Percentiles rank a stretch among this genome's conserved stretches.
These are phyloP conservation scores for Isoetes engelmannii DNA, from an alignment of 83 land plant genomes.

Conservation along the genomic window DNA sequence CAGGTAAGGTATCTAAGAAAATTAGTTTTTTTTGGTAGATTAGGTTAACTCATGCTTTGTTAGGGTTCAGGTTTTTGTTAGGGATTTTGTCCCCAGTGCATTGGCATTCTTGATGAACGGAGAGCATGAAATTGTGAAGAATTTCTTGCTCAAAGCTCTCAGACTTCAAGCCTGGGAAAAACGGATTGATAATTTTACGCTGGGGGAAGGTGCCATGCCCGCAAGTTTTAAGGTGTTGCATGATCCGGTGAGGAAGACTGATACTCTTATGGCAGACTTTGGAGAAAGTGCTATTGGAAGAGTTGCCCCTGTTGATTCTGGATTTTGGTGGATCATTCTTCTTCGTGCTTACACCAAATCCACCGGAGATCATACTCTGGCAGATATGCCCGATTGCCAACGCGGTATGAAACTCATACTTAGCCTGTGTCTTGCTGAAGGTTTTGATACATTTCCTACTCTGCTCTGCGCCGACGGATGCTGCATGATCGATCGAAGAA, in stretches of 20 bases:
- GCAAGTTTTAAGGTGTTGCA: slow-evolving; percentile 32
- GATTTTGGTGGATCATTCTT: slow-evolving; percentile 8
- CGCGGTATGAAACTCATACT: slow-evolving; percentile 20
- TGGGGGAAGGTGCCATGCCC: slow-evolving; percentile 39
- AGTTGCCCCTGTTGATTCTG: slow-evolving; percentile 4
- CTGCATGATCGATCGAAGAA: slow-evolving; percentile 37
- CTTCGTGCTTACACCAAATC: slow-evolving; percentile 4
- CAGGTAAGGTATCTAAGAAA: slow-evolving; percentile 21
- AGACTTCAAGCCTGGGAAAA: slow-evolving; percentile 32
- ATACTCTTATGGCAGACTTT: slow-evolving; percentile 27
- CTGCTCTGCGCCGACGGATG: slow-evolving; percentile 36
- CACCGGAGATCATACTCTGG: not conserved
- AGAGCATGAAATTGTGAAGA: slow-evolving; percentile 30
- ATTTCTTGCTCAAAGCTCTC: slow-evolving; percentile 27
- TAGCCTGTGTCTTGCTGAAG: slow-evolving; percentile 22
- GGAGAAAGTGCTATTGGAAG: slow-evolving; percentile 13
- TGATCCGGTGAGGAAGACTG: slow-evolving; percentile 8
- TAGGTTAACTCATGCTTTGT: not conserved
- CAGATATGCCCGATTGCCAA: slow-evolving; percentile 3
- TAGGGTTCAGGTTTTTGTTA: slow-evolving; percentile 38
- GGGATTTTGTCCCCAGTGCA: slow-evolving; percentile 35
- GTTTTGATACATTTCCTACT: slow-evolving; percentile 27
- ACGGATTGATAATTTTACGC: slow-evolving; percentile 27
- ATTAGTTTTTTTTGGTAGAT: not conserved
- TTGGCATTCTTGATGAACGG: slow-evolving; percentile 29